phyloP scores from a whole-genome alignment of 2,329 filamentous ascomycete species.

The Onygenales sp. region DNA sequence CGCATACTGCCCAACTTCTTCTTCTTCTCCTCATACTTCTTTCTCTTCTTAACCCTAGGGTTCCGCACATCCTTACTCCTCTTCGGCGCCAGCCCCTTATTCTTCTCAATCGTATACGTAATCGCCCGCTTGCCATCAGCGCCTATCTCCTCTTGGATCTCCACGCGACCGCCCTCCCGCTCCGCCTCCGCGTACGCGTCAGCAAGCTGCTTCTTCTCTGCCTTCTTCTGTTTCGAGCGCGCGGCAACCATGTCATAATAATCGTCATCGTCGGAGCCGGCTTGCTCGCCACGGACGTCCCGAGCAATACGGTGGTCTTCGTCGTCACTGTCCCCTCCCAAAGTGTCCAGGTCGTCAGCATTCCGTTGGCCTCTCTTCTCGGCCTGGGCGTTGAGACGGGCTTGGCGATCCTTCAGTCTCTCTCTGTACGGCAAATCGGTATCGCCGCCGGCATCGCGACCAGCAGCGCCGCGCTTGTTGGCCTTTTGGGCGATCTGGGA shows the following conservation, averaged over 20 bases:
- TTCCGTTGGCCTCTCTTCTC: constrained; percentile 67
- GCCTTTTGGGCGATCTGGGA: constrained; percentile 94
- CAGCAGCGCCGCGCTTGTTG: constrained; percentile 60
- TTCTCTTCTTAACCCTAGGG: constrained; percentile 94
- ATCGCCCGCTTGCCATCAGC: constrained; percentile 86
- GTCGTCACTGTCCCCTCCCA: constrained; percentile 62
- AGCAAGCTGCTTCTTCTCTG: constrained; percentile 61
- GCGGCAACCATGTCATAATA: constrained; percentile 87
- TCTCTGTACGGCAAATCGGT: constrained; percentile 70
- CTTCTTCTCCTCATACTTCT: constrained; percentile 92
- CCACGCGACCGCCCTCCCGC: constrained; percentile 50
- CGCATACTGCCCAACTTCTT: constrained; percentile 91
- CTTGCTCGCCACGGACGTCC: constrained; percentile 30
- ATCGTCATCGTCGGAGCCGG: constrained; percentile 36
- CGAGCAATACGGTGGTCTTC: constrained; percentile 49
- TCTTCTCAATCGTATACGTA: constrained; percentile 90
- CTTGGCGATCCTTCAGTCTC: constrained; percentile 74
- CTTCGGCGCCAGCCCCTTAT: constrained; percentile 84
- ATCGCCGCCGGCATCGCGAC: constrained; percentile 53
- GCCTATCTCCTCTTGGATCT: constrained; percentile 59
- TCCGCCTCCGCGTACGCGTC: constrained; percentile 47
- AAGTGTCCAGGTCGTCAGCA: constrained; percentile 52
- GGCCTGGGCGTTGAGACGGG: constrained; percentile 78
- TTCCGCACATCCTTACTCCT: constrained; percentile 92
- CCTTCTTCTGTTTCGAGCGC: constrained; percentile 48